Evolutionary conservation across 2,329 filamentous ascomycete species (phyloP), one percentile per base, ranked within the genome.

Genomic region (Canariomyces notabilis): DNA sequence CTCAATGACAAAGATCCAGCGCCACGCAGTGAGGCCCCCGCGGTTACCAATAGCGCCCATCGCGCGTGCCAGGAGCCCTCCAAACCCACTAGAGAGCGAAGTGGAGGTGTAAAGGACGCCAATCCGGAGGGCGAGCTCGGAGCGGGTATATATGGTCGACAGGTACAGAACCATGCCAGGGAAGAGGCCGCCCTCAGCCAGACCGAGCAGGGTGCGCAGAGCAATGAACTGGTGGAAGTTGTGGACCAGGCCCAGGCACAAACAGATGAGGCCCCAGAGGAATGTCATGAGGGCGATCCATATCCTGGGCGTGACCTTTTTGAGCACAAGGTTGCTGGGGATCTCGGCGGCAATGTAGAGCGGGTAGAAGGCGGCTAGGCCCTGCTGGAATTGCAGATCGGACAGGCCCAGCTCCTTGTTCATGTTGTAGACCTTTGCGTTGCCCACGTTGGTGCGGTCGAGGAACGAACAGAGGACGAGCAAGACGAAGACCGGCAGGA

Each of bases 391-490:
- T 58, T 86, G 78, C 44, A 72, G 65, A 47, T 82, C 76, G 5
- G 66, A 75, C 52, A 87, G 78, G 36, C 67, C 59, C 2, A 84
- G 61, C 56, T 82, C 77, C 1, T 66, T 54, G 54, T 83, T 77
- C 12, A 87, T 69, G 1, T 78, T 76, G 42, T 83, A 72, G 7
- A 86, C 79, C 50, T 80, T 80, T 19, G 82, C 83, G 57, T 87
- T 86, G 31, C 83, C 83, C 31, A 87, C 80, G 59, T 87, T 87
- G n/a, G 82, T 85, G 34, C 84, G 74, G 62, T 87, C 83, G 40
- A 77, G 68, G 50, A 75, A 76, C 1, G 80, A 84, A 64, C 79
- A 84, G 8, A 85, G 69, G 54, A 84, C 84, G 1, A 86, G 66
- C 0, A 85, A 57, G 0, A 80, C 74, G n/a, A 87, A 70, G 6